Percentiles rank a stretch among this genome's conserved stretches.
phyloP scores from a whole-genome alignment of 2,329 filamentous ascomycete species.

The Arthrocladium fulminans region DNA sequence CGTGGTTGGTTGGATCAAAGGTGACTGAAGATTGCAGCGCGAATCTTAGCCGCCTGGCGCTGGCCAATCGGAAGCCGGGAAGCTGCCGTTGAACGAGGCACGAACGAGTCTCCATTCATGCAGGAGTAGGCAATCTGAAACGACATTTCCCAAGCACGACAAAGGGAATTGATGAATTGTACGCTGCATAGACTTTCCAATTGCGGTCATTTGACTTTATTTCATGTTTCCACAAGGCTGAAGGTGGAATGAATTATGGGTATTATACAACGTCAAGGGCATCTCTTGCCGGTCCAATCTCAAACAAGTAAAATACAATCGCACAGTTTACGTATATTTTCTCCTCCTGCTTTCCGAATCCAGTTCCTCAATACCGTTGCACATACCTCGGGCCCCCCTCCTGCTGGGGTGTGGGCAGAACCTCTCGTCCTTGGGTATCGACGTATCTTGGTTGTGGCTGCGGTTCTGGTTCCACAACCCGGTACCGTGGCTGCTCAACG shows the following conservation, averaged over 20 bases:
- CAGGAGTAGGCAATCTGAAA: constrained; percentile 4
- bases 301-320: neutral
- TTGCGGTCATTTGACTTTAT: neutral
- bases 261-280: neutral
- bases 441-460: constrained; percentile 18
- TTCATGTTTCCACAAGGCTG: neutral
- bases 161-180: constrained; percentile 4
- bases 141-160: neutral
- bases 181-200: neutral
- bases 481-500: constrained; percentile 18
- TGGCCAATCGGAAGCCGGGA: neutral
- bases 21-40: constrained; percentile 1
- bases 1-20: constrained; percentile 7
- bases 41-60: neutral
- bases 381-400: constrained; percentile 15
- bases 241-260: neutral
- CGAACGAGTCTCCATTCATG: neutral
- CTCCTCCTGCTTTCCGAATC: neutral
- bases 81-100: neutral
- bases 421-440: constrained; percentile 19
- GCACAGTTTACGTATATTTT: neutral
- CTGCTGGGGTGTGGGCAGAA: constrained; percentile 13
- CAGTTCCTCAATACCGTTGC: constrained; percentile 16
- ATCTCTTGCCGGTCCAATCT: neutral
- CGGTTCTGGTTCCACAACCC: constrained; percentile 17